Percentiles rank a stretch among this genome's conserved stretches.
phyloP scores from a whole-genome alignment of 768 basidiomycete genomes.

The Naganishia onofrii region DNA sequence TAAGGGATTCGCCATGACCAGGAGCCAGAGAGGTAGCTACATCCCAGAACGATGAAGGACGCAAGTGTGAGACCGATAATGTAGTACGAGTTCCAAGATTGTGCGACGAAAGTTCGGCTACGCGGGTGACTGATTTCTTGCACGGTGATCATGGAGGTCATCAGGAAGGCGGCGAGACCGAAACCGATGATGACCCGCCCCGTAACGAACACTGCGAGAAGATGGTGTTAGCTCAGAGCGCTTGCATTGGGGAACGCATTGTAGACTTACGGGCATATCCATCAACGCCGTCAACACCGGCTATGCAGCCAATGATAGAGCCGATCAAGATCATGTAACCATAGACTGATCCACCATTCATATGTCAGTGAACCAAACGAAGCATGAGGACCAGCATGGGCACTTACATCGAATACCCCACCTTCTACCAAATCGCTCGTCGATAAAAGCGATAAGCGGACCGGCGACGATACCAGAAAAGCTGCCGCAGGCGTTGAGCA shows the following conservation, averaged over 20 bases:
- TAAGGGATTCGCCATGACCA: conserved; percentile 53
- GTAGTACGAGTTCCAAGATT: conserved; percentile 53
- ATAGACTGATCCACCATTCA: conserved; percentile 41
- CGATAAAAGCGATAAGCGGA: conserved; percentile 51
- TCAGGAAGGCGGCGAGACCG: conserved; percentile 52
- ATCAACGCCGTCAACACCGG: conserved; percentile 48
- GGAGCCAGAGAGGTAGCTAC: conserved; percentile 41
- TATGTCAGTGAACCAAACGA: not conserved
- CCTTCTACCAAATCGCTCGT: conserved; percentile 51
- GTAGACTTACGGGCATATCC: conserved; percentile 49
- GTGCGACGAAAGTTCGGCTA: conserved; percentile 42
- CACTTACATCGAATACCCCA: conserved; percentile 52
- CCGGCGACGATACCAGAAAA: conserved; percentile 51
- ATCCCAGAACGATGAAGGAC: conserved; percentile 50
- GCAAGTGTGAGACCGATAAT: conserved; percentile 51
- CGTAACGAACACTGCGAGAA: conserved; percentile 43
- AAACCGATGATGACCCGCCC: conserved; percentile 50
- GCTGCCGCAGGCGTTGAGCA: conserved; percentile 50
- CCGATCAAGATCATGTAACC: conserved; percentile 49
- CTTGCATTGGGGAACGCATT: not conserved
- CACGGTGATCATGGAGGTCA: conserved; percentile 51
- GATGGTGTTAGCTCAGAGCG: not conserved
- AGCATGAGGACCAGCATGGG: not conserved
- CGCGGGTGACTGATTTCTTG: conserved; percentile 55
- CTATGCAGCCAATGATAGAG: conserved; percentile 50